Conservation (phyloP, 306 rosid genomes). For the Herpetospermum pedunculosum region DNA sequence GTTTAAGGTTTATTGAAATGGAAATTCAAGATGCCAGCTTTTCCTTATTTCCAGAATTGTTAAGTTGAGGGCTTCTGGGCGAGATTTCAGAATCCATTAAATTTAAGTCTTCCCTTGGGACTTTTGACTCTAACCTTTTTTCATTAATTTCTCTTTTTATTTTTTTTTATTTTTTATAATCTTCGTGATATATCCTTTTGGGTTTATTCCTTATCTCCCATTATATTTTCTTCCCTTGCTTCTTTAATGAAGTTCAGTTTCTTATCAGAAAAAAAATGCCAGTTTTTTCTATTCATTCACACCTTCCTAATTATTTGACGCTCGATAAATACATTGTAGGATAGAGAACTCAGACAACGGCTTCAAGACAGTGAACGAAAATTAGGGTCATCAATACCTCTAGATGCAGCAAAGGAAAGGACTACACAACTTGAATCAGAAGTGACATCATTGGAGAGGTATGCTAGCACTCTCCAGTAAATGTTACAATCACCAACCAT, state of each 20-base stretch:
- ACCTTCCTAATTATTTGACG: neutral
- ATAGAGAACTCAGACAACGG: slow-evolving; percentile 58
- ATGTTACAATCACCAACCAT: neutral
- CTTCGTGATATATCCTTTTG: neutral
- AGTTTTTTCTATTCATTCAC: neutral
- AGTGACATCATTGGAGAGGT: slow-evolving; percentile 77
- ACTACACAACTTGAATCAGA: slow-evolving; percentile 70
- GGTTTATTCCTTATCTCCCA: neutral
- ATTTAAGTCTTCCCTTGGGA: neutral
- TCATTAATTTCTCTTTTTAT: neutral
- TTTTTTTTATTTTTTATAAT: no score
- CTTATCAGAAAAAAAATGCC: neutral
- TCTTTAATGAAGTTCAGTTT: neutral
- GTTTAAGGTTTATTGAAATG: neutral
- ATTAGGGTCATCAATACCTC: slow-evolving; percentile 85
- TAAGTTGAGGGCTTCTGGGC: neutral
- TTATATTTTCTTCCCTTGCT: neutral
- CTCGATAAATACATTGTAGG: slow-evolving; percentile 28
- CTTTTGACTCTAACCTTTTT: neutral
- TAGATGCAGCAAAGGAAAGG: slow-evolving; percentile 71
- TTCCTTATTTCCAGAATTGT: neutral
- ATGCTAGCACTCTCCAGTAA: neutral
- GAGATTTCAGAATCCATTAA: neutral
- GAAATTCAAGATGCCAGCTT: neutral
- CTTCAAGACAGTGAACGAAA: slow-evolving; percentile 77